These are phyloP conservation scores for Drosera capensis DNA, from an alignment of 148 eudicot genomes.

Conservation along the genomic window DNA sequence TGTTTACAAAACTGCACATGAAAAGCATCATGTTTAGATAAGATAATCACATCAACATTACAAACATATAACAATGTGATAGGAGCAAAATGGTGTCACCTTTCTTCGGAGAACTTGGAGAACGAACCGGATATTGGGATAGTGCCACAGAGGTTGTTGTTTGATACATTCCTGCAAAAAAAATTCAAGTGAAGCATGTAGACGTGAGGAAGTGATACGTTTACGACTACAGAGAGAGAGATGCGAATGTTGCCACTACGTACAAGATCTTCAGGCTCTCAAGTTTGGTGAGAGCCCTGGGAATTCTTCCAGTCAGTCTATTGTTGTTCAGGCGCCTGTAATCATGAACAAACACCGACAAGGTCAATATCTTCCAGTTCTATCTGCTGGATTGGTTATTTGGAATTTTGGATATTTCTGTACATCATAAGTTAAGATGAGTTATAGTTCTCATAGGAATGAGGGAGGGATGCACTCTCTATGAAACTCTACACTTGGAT, in stretches of 20 bases:
- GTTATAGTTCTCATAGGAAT: no score
- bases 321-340: slow-evolving; percentile 45
- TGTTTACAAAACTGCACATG: slow-evolving; percentile 44
- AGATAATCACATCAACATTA: no score
- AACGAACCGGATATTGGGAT: slow-evolving; percentile 61
- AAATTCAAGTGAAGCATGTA: background rate
- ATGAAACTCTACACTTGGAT: no score
- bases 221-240: background rate
- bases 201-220: background rate
- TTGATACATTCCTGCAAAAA: slow-evolving; percentile 48
- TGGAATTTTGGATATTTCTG: no score
- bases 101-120: slow-evolving; percentile 60
- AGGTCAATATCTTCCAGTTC: no score
- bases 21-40: no score
- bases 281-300: slow-evolving; percentile 52
- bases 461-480: no score
- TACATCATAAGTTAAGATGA: background rate
- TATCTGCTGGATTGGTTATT: no score
- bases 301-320: slow-evolving; percentile 50
- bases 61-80: background rate
- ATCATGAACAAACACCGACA: background rate
- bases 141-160: slow-evolving; percentile 65
- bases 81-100: no score
- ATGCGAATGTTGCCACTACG: slow-evolving; percentile 2
- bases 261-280: slow-evolving; percentile 49